Base-by-base conservation (phyloP, 1,284 basidiomycete genomes). In the Melampsora abietis-canadensis region DNA sequence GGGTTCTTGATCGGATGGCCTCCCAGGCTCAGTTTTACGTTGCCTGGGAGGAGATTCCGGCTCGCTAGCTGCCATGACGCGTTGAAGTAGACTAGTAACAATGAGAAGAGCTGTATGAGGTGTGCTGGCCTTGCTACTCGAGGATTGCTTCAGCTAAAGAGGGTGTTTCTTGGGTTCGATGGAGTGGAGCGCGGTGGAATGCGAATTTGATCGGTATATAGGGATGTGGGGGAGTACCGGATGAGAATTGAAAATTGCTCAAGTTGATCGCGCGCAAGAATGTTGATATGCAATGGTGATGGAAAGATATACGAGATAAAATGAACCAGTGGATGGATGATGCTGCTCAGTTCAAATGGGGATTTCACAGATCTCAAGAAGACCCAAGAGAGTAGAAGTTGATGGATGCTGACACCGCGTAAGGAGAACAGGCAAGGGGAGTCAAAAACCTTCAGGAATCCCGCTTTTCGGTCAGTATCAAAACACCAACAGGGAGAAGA, bases 1-100 rank as follows among this genome's bases (percentile, higher is more conserved):
- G 24, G 54, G 44, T 27, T 24, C 48, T 60, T 73, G 30, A 34
- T 48, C 54, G 15, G 70, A 4, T 4, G 70, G 37, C 21, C 70
- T 73, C 15, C 30, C 24, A 57, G 70, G 61, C 63, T 65, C 69
- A 8, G 62, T 48, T 34, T 65, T 59, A 7, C 61, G 69, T 51
- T 72, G 61, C 15, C 61, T 44, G 54, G 44, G 69, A 21, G 60
- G 62, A 17, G 69, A 65, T 27, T 1, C 14, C 31, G 34, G 65
- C 46, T 48, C 46, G 24, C 15, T 27, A 31, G 40, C n/a, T 24
- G 65, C 17, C 65, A 66, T 66, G n/a, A 27, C 47, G 30, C 4
- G 19, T 5, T 54, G 6, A 7, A 4, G 2, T 10, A 27, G 24
- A n/a, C 4, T 21, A 6, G 21, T 54, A 14, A 54, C 19, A n/a